Evolutionary conservation across 768 basidiomycete species (phyloP), one percentile per base, ranked within the genome.

Genomic region (Boletus reticuloceps): DNA sequence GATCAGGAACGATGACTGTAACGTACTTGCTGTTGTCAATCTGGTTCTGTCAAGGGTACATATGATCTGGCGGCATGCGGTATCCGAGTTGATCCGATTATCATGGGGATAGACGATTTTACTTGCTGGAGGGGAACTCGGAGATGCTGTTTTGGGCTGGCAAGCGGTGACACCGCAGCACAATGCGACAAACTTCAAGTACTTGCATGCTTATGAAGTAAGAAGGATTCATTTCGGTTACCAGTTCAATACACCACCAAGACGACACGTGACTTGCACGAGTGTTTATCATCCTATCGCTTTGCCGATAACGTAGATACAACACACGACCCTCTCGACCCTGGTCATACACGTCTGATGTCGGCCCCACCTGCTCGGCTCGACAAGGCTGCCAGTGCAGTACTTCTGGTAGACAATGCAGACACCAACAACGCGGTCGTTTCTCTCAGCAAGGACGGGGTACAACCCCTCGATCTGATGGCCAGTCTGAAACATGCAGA

Each of bases 401-500:
- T 2, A 25, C 22, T 25, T 25, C 22, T 25, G 22, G 22, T 25
- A 29, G 29, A 29, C 29, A 29, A 29, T 29, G 29, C 29, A 37
- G 60, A 66, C n/a, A 36, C 29, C 27, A 54, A 38, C 54, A 46
- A 59, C 34, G 40, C 11, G 2, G 47, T 46, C 10, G 16, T n/a
- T n/a, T 22, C 56, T 47, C 14, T 53, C 11, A 13, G 19, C 20
- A 60, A 58, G 47, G 59, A 51, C 49, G 49, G 36, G 5, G 47
- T 66, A 19, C 57, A 47, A 32, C 75, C 81, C 12, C 68, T 86
- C 34, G 88, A 91, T 69, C 73, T 88, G 27, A 84, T 85, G 71
- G 74, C 74, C 47, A 78, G 77, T 57, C 76, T 91, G 8, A 79
- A 84, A 56, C 82, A 82, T 20, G 86, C 87, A 31, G 86, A 81